These are phyloP conservation scores for Lactarius hengduanensis DNA, from an alignment of 768 basidiomycete genomes.

Conservation along the genomic window DNA sequence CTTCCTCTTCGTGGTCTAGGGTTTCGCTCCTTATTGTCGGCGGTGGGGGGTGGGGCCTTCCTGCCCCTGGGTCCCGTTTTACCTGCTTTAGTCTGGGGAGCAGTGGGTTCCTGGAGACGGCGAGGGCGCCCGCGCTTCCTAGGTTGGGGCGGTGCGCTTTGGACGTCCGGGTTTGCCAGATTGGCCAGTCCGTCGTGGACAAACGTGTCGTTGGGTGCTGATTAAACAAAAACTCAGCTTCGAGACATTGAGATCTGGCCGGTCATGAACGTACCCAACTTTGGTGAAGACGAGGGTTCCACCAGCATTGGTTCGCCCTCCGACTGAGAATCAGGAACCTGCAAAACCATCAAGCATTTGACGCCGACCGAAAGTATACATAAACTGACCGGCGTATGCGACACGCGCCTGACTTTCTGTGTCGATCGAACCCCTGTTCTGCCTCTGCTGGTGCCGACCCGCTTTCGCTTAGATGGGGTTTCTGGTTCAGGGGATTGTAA, in stretches of 20 bases:
- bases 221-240: neutral
- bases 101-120: conserved; percentile 2
- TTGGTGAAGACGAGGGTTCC: neutral
- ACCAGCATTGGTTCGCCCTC: conserved; percentile 9
- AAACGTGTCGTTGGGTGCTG: neutral
- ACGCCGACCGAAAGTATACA: neutral
- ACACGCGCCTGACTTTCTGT: neutral
- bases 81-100: neutral
- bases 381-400: conserved; percentile 16
- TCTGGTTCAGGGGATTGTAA: neutral
- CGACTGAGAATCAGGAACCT: conserved; percentile 24
- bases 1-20: conserved; percentile 17
- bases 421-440: neutral
- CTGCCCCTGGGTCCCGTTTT: conserved; percentile 6
- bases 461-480: conserved; percentile 18
- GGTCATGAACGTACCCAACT: conserved; percentile 9
- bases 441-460: conserved; percentile 9
- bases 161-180: neutral
- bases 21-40: conserved; percentile 9
- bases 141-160: neutral
- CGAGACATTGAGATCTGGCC: neutral
- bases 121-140: neutral
- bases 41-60: conserved; percentile 12
- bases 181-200: neutral
- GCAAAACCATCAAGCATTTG: neutral